phyloP scores from a whole-genome alignment of 1,284 basidiomycete genomes.

The Naganishia liquefaciens region DNA sequence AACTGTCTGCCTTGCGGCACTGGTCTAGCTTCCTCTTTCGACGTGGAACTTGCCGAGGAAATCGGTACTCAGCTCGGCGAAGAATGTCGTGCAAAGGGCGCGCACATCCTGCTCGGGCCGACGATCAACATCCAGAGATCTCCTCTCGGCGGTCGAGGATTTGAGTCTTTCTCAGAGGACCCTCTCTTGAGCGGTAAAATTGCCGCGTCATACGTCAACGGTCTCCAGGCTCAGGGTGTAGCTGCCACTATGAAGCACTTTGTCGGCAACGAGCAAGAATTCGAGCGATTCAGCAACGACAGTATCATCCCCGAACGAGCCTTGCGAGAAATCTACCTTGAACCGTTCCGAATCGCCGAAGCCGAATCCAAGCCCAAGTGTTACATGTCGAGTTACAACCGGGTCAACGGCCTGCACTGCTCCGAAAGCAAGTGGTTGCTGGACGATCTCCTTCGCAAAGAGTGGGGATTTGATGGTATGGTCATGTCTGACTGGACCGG shows the following conservation, averaged over 20 bases:
- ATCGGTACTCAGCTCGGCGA: slow-evolving; percentile 65
- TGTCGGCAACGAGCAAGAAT: slow-evolving; percentile 52
- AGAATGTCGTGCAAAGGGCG: slow-evolving; percentile 69
- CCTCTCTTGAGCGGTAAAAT: slow-evolving; percentile 70
- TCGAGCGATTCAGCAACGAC: slow-evolving; percentile 44
- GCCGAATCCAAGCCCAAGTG: slow-evolving; percentile 58
- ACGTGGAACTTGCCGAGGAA: slow-evolving; percentile 61
- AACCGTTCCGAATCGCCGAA: slow-evolving; percentile 80
- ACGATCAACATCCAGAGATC: slow-evolving; percentile 77
- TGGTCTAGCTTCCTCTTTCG: slow-evolving; percentile 41
- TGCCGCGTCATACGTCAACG: slow-evolving; percentile 70
- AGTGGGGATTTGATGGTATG: slow-evolving; percentile 72
- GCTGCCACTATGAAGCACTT: slow-evolving; percentile 57
- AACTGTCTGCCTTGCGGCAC: slow-evolving; percentile 40
- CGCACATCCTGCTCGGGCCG: slow-evolving; percentile 68
- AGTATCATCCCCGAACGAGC: slow-evolving; percentile 57
- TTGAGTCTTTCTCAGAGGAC: slow-evolving; percentile 72
- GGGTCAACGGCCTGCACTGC: slow-evolving; percentile 66
- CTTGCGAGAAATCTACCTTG: slow-evolving; percentile 76
- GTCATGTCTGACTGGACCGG: slow-evolving; percentile 72
- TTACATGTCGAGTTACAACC: slow-evolving; percentile 58
- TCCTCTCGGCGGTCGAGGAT: slow-evolving; percentile 68
- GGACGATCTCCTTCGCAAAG: slow-evolving; percentile 45
- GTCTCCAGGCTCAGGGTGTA: slow-evolving; percentile 70
- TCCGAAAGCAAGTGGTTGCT: slow-evolving; percentile 66